These are phyloP conservation scores for Neocatenulostroma microsporum DNA, from an alignment of 2,329 filamentous ascomycete species.

Conservation along the genomic window DNA sequence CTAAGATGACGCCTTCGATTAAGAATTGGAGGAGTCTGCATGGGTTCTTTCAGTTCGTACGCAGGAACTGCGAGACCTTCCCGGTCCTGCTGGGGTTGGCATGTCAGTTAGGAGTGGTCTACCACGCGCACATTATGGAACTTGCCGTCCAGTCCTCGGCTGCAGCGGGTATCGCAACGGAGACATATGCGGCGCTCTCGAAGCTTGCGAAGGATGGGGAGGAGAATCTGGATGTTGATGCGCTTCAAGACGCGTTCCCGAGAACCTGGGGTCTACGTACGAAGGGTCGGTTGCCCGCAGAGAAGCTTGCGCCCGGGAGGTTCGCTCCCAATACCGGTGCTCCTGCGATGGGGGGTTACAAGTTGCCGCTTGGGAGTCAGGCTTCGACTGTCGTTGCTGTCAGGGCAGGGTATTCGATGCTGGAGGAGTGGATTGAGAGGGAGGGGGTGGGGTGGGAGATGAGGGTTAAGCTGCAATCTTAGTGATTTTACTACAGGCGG, in stretches of 20 bases:
- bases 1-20: slow-evolving; percentile 16
- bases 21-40: slow-evolving; percentile 22
- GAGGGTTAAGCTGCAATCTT: slow-evolving; percentile 19
- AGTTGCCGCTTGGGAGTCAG: slow-evolving; percentile 33
- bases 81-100: slow-evolving; percentile 35
- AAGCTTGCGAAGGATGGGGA: slow-evolving; percentile 16
- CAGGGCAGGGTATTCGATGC: slow-evolving; percentile 35
- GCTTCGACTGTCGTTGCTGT: slow-evolving; percentile 39
- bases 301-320: slow-evolving; percentile 28
- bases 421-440: slow-evolving; percentile 35
- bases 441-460: slow-evolving; percentile 17
- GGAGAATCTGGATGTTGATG: slow-evolving; percentile 28
- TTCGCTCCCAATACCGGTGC: no score
- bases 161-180: slow-evolving; percentile 9
- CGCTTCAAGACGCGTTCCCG: slow-evolving; percentile 31
- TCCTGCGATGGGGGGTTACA: slow-evolving; percentile 36
- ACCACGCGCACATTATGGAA: slow-evolving; percentile 31
- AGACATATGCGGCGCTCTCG: slow-evolving; percentile 13
- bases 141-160: slow-evolving; percentile 9
- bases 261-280: slow-evolving; percentile 31
- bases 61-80: slow-evolving; percentile 18
- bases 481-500: no score
- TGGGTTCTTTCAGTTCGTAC: slow-evolving; percentile 23
- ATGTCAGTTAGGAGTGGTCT: slow-evolving; percentile 34
- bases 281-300: slow-evolving; percentile 15